Percentiles rank a stretch among this genome's conserved stretches.
Evolutionary conservation across 495 filamentous ascomycete species (phyloP).

Genomic region (Podospora anserina): DNA sequence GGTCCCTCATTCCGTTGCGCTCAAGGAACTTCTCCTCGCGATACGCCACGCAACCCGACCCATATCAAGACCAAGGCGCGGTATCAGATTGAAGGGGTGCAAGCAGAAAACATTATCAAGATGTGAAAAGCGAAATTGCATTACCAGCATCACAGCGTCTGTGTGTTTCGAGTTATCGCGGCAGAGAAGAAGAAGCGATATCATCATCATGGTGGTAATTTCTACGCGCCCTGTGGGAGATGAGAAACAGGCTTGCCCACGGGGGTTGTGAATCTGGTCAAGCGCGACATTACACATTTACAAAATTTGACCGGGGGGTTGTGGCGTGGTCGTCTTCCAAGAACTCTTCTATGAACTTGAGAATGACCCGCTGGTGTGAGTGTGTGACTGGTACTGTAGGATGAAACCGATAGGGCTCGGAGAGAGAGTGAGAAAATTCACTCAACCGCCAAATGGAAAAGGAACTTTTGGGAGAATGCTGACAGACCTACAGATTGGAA

Average conservation of each 20-base stretch:
- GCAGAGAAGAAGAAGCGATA: neutral
- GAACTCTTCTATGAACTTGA: neutral
- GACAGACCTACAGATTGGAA: neutral
- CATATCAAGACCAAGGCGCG: no score
- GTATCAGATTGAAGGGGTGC: no score
- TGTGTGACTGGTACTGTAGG: neutral
- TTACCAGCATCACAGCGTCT: neutral
- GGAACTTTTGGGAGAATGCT: neutral
- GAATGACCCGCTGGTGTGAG: neutral
- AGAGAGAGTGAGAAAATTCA: neutral
- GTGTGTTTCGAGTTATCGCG: neutral
- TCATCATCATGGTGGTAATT: neutral
- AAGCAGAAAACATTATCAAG: neutral
- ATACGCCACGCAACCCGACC: no score
- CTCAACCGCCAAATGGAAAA: neutral
- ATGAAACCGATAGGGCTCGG: neutral
- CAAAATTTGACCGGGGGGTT: neutral
- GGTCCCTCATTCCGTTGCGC: no score
- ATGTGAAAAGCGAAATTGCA: neutral
- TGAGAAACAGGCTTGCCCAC: neutral
- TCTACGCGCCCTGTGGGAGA: neutral
- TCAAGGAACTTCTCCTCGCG: no score
- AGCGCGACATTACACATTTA: neutral
- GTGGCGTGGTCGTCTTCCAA: neutral
- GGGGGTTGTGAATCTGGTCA: neutral